Percentiles rank a stretch among this genome's conserved stretches.
Conservation (phyloP, 2,329 filamentous ascomycete genomes). For the Sphaceloma murrayae region DNA sequence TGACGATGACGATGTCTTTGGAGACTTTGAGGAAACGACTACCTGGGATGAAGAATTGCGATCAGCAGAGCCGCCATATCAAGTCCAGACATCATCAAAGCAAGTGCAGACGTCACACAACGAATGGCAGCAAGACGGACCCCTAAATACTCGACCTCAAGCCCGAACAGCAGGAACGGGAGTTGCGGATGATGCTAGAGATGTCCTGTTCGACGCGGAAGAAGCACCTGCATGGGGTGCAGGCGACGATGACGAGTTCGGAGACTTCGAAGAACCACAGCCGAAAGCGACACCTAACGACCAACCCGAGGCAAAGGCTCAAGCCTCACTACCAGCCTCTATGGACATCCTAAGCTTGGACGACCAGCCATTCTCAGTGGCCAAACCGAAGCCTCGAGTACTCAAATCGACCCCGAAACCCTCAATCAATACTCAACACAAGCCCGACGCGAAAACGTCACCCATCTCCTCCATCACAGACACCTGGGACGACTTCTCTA, state of each 20-base stretch:
- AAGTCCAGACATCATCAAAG: too few relatives aligned
- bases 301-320: slow-evolving; percentile 12
- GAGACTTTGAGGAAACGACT: slow-evolving; percentile 26
- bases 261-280: slow-evolving; percentile 25
- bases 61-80: too few relatives aligned
- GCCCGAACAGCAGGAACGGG: too few relatives aligned
- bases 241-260: slow-evolving; percentile 29
- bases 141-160: too few relatives aligned
- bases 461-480: slow-evolving; percentile 9
- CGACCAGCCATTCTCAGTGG: too few relatives aligned
- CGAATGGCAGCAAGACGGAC: too few relatives aligned
- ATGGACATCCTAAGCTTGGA: slow-evolving; percentile 26
- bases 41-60: not conserved
- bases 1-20: slow-evolving; percentile 28
- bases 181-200: too few relatives aligned
- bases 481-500: slow-evolving; percentile 38
- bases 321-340: too few relatives aligned
- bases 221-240: slow-evolving; percentile 18
- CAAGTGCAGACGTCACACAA: too few relatives aligned
- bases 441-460: not conserved
- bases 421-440: slow-evolving; percentile 19
- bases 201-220: slow-evolving; percentile 3
- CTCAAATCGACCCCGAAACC: slow-evolving; percentile 28
- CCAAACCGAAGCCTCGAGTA: not conserved
- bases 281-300: not conserved